phyloP scores from a whole-genome alignment of 2,329 filamentous ascomycete genomes.

The Aaosphaeria arxii region DNA sequence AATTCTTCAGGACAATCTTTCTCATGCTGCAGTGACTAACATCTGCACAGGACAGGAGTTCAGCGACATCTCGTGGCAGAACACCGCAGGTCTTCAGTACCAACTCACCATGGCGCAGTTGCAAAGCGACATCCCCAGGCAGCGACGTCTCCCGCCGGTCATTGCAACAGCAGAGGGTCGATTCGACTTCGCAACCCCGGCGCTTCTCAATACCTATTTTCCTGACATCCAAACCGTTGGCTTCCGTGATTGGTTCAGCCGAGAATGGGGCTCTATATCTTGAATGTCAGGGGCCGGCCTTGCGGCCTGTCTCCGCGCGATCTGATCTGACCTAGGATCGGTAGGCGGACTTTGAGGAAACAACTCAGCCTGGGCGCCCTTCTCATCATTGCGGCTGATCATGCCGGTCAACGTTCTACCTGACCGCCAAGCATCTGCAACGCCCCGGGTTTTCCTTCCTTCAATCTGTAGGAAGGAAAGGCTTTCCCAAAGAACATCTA shows the following conservation, averaged over 20 bases:
- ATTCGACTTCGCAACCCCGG: constrained; percentile 60
- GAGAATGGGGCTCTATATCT: constrained; percentile 31
- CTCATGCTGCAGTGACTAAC: constrained; percentile 7
- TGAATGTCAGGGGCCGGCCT: constrained; percentile 7
- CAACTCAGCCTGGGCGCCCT: too few relatives aligned
- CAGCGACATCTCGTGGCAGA: constrained; percentile 41
- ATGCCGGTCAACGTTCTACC: too few relatives aligned
- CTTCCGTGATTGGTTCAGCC: constrained; percentile 40
- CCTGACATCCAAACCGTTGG: constrained; percentile 33
- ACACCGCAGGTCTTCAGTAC: constrained; percentile 49
- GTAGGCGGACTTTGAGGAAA: too few relatives aligned
- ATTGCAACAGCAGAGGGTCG: constrained; percentile 66
- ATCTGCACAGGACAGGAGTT: constrained; percentile 22
- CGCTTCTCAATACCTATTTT: constrained; percentile 55
- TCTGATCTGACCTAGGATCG: too few relatives aligned
- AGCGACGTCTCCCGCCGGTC: constrained; percentile 55
- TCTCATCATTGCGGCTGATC: too few relatives aligned
- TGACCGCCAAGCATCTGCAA: too few relatives aligned
- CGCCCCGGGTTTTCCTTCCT: too few relatives aligned
- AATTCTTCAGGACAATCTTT: neutral
- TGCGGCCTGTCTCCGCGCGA: too few relatives aligned
- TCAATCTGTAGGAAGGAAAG: too few relatives aligned
- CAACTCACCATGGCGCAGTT: constrained; percentile 43
- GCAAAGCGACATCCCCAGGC: constrained; percentile 28
- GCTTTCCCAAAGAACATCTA: too few relatives aligned